Evolutionary conservation across 192 early-diverging fungal species (phyloP).

Genomic region (Neocallimastix lanati): DNA sequence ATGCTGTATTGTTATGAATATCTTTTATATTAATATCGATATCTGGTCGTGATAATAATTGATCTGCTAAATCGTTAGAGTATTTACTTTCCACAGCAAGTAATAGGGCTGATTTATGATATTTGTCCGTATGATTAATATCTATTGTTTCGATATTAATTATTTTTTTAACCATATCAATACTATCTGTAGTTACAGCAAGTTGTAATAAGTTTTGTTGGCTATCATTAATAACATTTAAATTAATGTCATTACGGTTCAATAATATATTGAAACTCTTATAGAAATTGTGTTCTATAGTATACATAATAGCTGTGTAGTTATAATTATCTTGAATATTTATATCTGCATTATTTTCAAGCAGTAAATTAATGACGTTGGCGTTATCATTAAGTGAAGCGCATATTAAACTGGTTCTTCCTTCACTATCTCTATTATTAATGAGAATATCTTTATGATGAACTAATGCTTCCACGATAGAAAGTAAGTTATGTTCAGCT

Average conservation of each 20-base stretch:
- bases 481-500: neutral
- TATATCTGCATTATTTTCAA: neutral
- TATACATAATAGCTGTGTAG: neutral
- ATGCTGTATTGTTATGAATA: neutral
- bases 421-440: neutral
- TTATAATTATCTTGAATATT: neutral
- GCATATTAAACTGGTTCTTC: neutral
- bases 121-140: neutral
- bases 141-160: neutral
- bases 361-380: neutral
- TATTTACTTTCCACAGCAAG: neutral
- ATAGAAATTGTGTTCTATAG: neutral
- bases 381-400: neutral
- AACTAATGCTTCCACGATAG: neutral
- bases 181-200: neutral
- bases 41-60: neutral
- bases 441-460: neutral
- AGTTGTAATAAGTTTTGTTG: neutral
- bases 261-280: neutral
- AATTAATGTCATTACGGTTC: neutral
- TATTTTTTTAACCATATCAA: neutral
- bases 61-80: neutral
- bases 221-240: neutral
- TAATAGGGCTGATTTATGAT: neutral
- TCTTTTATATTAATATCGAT: neutral